These are phyloP conservation scores for Colletotrichum sp. DNA, from an alignment of 2,329 filamentous ascomycete genomes.

Conservation along the genomic window DNA sequence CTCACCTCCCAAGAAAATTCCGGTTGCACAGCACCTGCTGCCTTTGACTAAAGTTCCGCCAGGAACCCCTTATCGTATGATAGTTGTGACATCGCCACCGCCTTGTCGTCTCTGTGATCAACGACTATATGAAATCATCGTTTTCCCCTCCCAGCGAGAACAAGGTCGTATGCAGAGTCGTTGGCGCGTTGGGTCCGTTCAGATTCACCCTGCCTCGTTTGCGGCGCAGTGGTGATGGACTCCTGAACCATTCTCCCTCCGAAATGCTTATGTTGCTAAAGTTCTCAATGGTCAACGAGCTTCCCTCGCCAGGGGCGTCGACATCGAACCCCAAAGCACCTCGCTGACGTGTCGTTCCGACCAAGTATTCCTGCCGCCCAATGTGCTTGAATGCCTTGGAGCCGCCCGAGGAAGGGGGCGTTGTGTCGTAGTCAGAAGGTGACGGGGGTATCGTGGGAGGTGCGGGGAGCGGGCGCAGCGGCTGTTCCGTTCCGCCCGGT, in stretches of 20 bases:
- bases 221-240: constrained; percentile 21
- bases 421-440: constrained; percentile 26
- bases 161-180: not conserved
- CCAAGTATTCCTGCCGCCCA: not conserved
- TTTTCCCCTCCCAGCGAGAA: not conserved
- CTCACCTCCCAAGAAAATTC: not conserved
- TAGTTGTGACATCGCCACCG: not conserved
- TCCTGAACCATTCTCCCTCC: constrained; percentile 25
- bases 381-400: not conserved
- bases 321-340: not conserved
- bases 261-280: not conserved
- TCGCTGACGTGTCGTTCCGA: not conserved
- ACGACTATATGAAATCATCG: not conserved
- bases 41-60: not conserved
- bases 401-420: constrained; percentile 4
- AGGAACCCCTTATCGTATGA: not conserved
- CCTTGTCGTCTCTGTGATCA: not conserved
- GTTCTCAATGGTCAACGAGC: not conserved
- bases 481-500: not conserved
- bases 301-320: not conserved
- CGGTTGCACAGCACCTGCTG: not conserved
- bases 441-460: constrained; percentile 6
- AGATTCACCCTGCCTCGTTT: not conserved
- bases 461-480: not conserved
- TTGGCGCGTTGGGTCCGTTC: not conserved